Conservation (phyloP, 2,329 filamentous ascomycete species). For the Alternaria sp. region DNA sequence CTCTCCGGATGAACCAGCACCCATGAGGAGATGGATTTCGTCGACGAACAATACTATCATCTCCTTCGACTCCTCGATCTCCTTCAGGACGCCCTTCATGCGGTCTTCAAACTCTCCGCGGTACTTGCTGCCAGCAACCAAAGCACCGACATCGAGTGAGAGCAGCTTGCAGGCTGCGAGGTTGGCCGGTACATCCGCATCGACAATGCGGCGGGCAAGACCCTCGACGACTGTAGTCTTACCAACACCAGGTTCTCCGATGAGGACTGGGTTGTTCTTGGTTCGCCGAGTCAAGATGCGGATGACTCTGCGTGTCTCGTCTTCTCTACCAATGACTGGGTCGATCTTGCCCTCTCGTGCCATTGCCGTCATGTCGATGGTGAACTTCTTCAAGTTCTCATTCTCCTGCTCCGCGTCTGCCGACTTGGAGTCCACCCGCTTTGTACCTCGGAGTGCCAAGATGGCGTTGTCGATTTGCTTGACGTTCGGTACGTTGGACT, state of each 20-base stretch:
- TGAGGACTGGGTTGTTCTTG: constrained; percentile 98
- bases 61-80: constrained; percentile 92
- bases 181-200: constrained; percentile 94
- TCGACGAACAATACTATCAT: constrained; percentile 98
- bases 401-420: constrained; percentile 92
- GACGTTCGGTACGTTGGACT: constrained; percentile 88
- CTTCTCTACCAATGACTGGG: constrained; percentile 94
- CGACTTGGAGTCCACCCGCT: constrained; percentile 92
- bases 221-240: constrained; percentile 99
- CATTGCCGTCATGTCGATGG: constrained; percentile 97
- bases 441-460: constrained; percentile 88
- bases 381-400: constrained; percentile 97
- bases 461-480: constrained; percentile 93
- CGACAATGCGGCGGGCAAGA: constrained; percentile 92
- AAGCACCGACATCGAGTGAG: constrained; percentile 90
- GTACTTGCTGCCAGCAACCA: constrained; percentile 98
- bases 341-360: constrained; percentile 97
- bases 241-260: constrained; percentile 96
- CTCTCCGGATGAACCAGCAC: constrained; percentile 90
- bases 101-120: constrained; percentile 98
- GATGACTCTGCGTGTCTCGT: constrained; percentile 91
- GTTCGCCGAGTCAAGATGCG: constrained; percentile 91
- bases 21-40: constrained; percentile 98
- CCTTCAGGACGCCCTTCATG: constrained; percentile 98
- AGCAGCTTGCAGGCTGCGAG: constrained; percentile 91